Base-by-base conservation (phyloP, 2,329 filamentous ascomycete genomes). In the Elsinoe batatas region DNA sequence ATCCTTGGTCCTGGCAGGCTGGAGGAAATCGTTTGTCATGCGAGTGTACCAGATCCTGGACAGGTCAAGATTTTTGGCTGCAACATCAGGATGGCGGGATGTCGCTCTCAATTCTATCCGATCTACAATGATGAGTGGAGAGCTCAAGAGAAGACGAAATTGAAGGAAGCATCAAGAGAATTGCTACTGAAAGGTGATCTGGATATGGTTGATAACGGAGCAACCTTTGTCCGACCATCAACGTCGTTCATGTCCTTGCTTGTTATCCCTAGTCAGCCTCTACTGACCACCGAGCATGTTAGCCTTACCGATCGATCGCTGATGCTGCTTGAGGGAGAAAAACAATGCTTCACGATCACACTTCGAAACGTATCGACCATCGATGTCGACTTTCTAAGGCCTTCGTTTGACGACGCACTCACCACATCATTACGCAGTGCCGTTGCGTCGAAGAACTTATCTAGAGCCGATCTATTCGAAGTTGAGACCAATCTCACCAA, bases 311-410 rank as follows among this genome's bases (percentile, higher is more conserved):
- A 96, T 64, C 88, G 87, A 18, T 87, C 89, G 8, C 74, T 95
- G 35, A 96, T 95, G 90, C 79, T 98, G 10, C 76, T 98, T 5
- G 91, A 97, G 71, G 93, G 93, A 42, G 91, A 98, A 69, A 80
- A 79, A 18, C 84, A 83, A 62, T 75, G 76, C 0, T 94, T 97
- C 65, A 84, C 81, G 0, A 78, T 96, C 13, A 91, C 86, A 0
- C 73, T 97, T 12, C 80, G 86, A 61, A 98, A 98, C 61, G 75
- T 82, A 7, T 93, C 89, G 0, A 68, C 76, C 0, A 90, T 85
- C 1, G 76, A 88, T 1, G 88, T 88, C 1, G 88, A 95, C 65
- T 84, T 97, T 56, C 74, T 96, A 35, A 77, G 93, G 22, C 89
- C 96, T 58, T 91, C 88, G 0, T 95, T 95, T 67, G 84, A 90